phyloP scores from a whole-genome alignment of 1,284 basidiomycete genomes.

The Moesziomyces globuligerus region DNA sequence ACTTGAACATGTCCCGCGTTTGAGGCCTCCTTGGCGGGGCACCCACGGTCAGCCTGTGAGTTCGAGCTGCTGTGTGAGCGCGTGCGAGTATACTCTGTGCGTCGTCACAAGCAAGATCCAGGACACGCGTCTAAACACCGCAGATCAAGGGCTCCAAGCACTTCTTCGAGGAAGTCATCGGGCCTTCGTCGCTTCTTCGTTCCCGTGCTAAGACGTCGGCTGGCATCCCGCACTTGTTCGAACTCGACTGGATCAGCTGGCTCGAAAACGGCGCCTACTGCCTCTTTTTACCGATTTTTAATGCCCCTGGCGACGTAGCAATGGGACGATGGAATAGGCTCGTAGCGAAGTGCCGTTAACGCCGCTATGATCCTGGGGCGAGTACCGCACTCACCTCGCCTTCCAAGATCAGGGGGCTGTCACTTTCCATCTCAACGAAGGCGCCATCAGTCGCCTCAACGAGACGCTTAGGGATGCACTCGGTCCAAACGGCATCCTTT shows the following conservation, averaged over 20 bases:
- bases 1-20: too few species aligned
- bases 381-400: slow-evolving; percentile 1
- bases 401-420: slow-evolving; percentile 17
- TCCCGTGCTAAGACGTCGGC: slow-evolving; percentile 51
- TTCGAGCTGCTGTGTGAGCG: too few species aligned
- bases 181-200: slow-evolving; percentile 31
- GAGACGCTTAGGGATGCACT: slow-evolving; percentile 61
- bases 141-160: slow-evolving; percentile 46
- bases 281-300: slow-evolving; percentile 54
- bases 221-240: slow-evolving; percentile 49
- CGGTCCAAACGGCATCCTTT: slow-evolving; percentile 61
- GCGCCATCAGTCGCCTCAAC: slow-evolving; percentile 50
- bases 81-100: too few species aligned
- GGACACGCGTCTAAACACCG: too few species aligned
- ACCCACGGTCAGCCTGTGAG: too few species aligned
- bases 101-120: too few species aligned
- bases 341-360: slow-evolving; percentile 27
- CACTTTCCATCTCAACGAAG: slow-evolving; percentile 35
- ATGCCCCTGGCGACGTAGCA: slow-evolving; percentile 38
- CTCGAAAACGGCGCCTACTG: slow-evolving; percentile 42
- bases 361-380: slow-evolving; percentile 59
- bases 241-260: slow-evolving; percentile 55
- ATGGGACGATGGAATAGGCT: slow-evolving; percentile 24
- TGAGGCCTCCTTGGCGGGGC: too few species aligned
- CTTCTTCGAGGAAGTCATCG: slow-evolving; percentile 26